phyloP scores from a whole-genome alignment of 2,329 filamentous ascomycete species.

The Fusarium sp. region DNA sequence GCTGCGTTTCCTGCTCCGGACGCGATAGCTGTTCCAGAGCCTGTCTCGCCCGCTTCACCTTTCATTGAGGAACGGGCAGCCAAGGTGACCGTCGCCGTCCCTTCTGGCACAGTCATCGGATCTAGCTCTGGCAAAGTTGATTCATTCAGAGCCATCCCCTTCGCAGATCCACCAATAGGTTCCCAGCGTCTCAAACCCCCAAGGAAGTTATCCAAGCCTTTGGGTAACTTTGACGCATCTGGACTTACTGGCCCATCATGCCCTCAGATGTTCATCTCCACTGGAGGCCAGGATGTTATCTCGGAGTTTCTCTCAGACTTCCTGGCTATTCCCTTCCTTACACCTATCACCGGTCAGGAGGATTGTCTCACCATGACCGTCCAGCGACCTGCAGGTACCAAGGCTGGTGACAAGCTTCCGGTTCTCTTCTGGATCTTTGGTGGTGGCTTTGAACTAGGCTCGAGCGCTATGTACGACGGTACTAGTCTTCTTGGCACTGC shows the following conservation, averaged over 20 bases:
- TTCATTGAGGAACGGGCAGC: slow-evolving; percentile 59
- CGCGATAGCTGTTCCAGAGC: slow-evolving; percentile 1
- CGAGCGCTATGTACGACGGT: slow-evolving; percentile 66
- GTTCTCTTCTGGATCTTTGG: slow-evolving; percentile 80
- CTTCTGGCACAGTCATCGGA: slow-evolving; percentile 70
- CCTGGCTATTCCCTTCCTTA: slow-evolving; percentile 69
- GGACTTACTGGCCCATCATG: slow-evolving; percentile 69
- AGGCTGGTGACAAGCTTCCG: slow-evolving; percentile 68
- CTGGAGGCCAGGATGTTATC: slow-evolving; percentile 57
- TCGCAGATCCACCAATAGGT: slow-evolving; percentile 76
- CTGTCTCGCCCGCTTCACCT: slow-evolving; percentile 34
- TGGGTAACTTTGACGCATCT: slow-evolving; percentile 74
- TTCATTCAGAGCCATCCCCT: slow-evolving; percentile 81
- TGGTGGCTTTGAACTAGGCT: slow-evolving; percentile 72
- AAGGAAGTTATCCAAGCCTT: slow-evolving; percentile 63
- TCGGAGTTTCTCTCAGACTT: slow-evolving; percentile 63
- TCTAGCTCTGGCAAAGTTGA: slow-evolving; percentile 66
- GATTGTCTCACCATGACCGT: slow-evolving; percentile 75
- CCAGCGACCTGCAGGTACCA: slow-evolving; percentile 69
- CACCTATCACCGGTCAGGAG: slow-evolving; percentile 68
- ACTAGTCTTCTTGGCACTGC: slow-evolving; percentile 61
- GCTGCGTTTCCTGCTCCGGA: slow-evolving; percentile 32
- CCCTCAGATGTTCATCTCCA: slow-evolving; percentile 77
- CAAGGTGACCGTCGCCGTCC: slow-evolving; percentile 66
- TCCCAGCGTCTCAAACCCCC: slow-evolving; percentile 77